Base-by-base conservation (phyloP, 23 red algal genomes). In the Chondrus crispus region DNA sequence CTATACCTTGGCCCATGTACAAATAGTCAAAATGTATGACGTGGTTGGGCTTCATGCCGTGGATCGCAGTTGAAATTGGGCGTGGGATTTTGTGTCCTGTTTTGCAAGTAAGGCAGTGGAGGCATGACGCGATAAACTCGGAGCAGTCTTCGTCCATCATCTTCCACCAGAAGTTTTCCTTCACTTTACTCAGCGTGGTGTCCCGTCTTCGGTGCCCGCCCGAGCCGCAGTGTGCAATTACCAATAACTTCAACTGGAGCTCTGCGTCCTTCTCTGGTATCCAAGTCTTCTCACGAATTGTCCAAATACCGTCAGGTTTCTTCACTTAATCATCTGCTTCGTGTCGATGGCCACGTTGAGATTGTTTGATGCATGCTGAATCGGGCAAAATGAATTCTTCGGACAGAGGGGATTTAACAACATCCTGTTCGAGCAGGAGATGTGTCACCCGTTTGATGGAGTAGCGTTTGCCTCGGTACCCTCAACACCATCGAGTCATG, bases 1-100 rank as follows among this genome's bases (percentile, higher is more conserved):
- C 30, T 0, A 11, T 19, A 8, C 70, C 66, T 14, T 62, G 49
- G 13, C 88, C 74, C 58, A 91, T 81, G 75, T 70, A 91, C 2
- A 69, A 54, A 43, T 62, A 91, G 41, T 91, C 88, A 19, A 66
- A 69, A 46, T 91, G 72, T 14, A 91, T 50, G 11, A 91, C 51
- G 48, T 91, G 43, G 35, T 91, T 91, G 19, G 75, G 88, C 42
- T 28, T 49, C 1, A 3, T 30, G 10, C 29, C 85, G 44, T 89
- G 85, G 1, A 89, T 33, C 4, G 70, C 60, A 64, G 19, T 75
- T 28, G 41, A 57, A 47, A 49, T 13, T 18, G 70, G 70, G 2
- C 70, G 10, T 4, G 85, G 70, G n/a, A 82, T 51, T 29, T 38
- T 37, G 50, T 53, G 11, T 50, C 43, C 57, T 3, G 16, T 33